Base-by-base conservation (phyloP, 2,329 filamentous ascomycete species). In the Penicillium sp. region DNA sequence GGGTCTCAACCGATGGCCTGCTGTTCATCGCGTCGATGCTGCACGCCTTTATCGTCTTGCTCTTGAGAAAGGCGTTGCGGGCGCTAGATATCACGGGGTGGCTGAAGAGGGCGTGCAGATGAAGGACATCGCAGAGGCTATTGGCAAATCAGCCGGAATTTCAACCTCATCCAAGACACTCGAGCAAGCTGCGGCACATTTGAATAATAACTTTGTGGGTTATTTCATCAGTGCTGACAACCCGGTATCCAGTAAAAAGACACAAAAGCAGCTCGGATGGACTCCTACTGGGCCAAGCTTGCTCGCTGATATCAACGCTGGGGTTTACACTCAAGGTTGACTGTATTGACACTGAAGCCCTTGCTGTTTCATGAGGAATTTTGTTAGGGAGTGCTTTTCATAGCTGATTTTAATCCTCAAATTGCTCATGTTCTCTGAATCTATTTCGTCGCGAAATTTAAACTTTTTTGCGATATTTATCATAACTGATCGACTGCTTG, bases 11-110 rank as follows among this genome's bases (percentile, higher is more conserved):
- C 68, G 68, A n/a, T 80, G 77, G 75, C 71, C 73, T 6, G 75
- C 76, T 3, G 72, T 72, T 10, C 76, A 81, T 61, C 69, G 73
- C 5, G 56, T 61, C 14, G 80, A 82, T 59, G 76, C 78, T 1
- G 80, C 79, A 0, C 48, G 48, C 33, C 46, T 78, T 5, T 80
- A 71, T 54, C 70, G 78, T 3, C 68, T 80, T 13, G 75, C 72
- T 0, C 53, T 79, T n/a, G 78, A 80, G 62, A 76, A 76, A 58
- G 79, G 70, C 2, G 52, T 42, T 8, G 66, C 75, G 2, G 78
- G 79, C 0, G 63, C 70, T 2, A 67, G 69, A 2, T 79, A 73
- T 58, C 78, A 82, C 65, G 76, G 71, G 10, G 71, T 75, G 22
- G 76, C 64, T 0, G 74, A 80, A 43, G 71, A 78, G 40, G 73